Evolutionary conservation across 129 eudicot species (phyloP).

Genomic region (Helianthus tuberosus): DNA sequence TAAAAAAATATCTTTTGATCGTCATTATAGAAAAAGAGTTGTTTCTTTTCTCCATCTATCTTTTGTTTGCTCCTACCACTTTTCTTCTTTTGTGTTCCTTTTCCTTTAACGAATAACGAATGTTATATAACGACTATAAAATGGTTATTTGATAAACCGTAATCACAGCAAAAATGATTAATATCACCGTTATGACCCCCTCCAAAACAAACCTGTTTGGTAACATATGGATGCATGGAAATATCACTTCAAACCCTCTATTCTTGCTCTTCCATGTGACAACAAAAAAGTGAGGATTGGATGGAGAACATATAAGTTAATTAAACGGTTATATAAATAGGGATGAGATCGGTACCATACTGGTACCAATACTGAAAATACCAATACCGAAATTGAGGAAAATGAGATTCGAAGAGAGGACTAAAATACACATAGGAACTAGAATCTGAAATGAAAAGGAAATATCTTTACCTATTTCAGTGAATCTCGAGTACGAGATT

Average conservation of each 20-base stretch:
- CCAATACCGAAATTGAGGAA: too few relatives aligned
- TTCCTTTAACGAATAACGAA: background rate
- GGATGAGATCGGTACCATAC: too few relatives aligned
- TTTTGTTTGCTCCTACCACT: background rate
- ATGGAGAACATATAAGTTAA: background rate
- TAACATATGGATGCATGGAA: background rate
- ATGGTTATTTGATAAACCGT: background rate
- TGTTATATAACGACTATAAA: background rate
- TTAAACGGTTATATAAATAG: background rate
- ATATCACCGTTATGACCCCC: background rate
- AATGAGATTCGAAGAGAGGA: too few relatives aligned
- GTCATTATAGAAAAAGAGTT: background rate
- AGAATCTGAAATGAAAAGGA: too few relatives aligned
- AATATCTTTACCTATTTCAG: too few relatives aligned
- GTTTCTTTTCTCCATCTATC: background rate
- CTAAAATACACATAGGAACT: too few relatives aligned
- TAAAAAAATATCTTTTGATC: background rate
- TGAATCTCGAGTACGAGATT: too few relatives aligned
- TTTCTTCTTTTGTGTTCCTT: constrained; percentile 10
- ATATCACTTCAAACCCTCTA: background rate
- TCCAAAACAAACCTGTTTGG: background rate
- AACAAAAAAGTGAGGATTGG: background rate
- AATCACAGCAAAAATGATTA: background rate
- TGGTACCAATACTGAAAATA: too few relatives aligned
- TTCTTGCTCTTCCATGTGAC: background rate